These are phyloP conservation scores for Symbiodinium natans DNA, from an alignment of 73 alveolate genomes.

Conservation along the genomic window DNA sequence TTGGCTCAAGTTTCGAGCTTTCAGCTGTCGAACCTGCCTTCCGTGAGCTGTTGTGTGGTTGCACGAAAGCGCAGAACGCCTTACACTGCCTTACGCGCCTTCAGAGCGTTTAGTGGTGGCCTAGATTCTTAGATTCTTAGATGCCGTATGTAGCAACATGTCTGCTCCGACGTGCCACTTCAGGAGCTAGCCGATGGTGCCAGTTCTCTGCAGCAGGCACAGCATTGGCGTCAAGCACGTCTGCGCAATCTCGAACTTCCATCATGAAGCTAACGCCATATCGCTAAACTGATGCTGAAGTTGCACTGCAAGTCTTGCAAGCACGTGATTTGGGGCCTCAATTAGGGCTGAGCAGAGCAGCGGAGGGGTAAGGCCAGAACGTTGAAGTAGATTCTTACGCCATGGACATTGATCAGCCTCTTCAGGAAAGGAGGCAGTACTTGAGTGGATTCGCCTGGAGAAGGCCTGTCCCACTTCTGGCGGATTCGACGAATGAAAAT, in stretches of 20 bases:
- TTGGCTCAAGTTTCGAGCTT: constrained; percentile 4
- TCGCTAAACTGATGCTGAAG: too few species aligned
- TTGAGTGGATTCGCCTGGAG: neutral
- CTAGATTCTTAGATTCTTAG: too few species aligned
- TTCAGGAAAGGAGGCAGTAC: neutral
- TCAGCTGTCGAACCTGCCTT: constrained; percentile 33
- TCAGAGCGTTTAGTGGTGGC: too few species aligned
- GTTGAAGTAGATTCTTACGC: neutral
- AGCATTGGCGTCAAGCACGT: too few species aligned
- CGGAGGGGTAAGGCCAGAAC: too few species aligned
- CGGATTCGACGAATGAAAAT: neutral
- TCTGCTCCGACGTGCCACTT: neutral
- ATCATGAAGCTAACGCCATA: too few species aligned
- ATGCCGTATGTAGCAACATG: neutral
- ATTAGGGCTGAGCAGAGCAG: neutral
- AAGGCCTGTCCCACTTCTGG: neutral
- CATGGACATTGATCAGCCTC: neutral
- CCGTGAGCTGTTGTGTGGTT: neutral
- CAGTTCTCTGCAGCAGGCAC: neutral
- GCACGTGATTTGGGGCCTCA: neutral
- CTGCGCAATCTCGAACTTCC: too few species aligned
- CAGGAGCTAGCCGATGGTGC: neutral
- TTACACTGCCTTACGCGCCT: too few species aligned
- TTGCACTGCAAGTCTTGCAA: too few species aligned
- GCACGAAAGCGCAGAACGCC: too few species aligned